Conservation (phyloP, 495 filamentous ascomycete species). For the Penicillium fimorum region DNA sequence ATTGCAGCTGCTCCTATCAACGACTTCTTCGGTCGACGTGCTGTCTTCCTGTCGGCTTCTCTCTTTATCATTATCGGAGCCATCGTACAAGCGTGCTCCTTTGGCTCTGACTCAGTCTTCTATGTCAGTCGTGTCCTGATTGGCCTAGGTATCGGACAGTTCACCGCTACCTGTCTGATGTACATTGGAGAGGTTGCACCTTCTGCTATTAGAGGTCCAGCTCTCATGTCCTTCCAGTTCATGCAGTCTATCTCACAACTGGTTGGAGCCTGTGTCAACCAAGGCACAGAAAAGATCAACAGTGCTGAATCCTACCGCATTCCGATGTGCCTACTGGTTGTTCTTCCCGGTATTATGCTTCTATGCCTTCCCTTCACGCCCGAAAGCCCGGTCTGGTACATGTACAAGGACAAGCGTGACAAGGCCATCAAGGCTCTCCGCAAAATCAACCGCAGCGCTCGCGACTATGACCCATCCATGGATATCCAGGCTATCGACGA, state of each 20-base stretch:
- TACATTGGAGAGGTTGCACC: slow-evolving; percentile 40
- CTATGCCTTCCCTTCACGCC: slow-evolving; percentile 33
- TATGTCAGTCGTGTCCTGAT: slow-evolving; percentile 24
- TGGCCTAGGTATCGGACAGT: slow-evolving; percentile 27
- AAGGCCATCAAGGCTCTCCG: slow-evolving; percentile 28
- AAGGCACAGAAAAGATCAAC: slow-evolving; percentile 31
- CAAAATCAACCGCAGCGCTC: slow-evolving; percentile 30
- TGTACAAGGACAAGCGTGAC: slow-evolving; percentile 22
- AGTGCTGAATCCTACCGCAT: slow-evolving; percentile 28
- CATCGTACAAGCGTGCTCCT: slow-evolving; percentile 24
- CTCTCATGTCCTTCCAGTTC: slow-evolving; percentile 39
- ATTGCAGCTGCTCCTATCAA: slow-evolving; percentile 24
- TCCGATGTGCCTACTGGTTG: slow-evolving; percentile 36
- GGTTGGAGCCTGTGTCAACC: slow-evolving; percentile 32
- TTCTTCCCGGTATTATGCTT: slow-evolving; percentile 33
- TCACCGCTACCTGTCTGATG: slow-evolving; percentile 28
- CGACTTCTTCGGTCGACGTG: slow-evolving; percentile 20
- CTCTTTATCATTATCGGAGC: slow-evolving; percentile 23
- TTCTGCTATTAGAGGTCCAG: slow-evolving; percentile 32
- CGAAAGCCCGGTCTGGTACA: slow-evolving; percentile 37
- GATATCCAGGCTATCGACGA: slow-evolving; percentile 29
- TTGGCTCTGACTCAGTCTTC: slow-evolving; percentile 21
- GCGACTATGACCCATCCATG: slow-evolving; percentile 24
- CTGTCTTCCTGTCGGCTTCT: slow-evolving; percentile 22
- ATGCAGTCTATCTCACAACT: slow-evolving; percentile 38